Conservation (phyloP, 495 filamentous ascomycete species). For the Pseudomonodictys pantanalensis region DNA sequence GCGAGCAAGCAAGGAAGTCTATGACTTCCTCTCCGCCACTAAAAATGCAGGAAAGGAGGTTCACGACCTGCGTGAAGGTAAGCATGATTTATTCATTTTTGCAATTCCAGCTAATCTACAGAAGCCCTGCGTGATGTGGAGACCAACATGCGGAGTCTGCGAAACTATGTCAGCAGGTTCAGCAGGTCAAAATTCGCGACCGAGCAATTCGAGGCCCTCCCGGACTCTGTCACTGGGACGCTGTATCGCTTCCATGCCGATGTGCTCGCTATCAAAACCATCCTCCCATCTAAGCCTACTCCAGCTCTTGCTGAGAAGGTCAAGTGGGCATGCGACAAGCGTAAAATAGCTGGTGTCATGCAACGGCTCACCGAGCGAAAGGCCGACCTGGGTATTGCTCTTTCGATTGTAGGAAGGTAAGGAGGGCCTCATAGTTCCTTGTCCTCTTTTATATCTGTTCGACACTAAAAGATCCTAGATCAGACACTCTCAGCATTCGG, state of each 20-base stretch:
- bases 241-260: slow-evolving; percentile 2
- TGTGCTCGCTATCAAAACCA: neutral
- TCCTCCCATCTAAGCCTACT: slow-evolving; percentile 1
- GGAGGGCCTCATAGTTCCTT: too few species aligned
- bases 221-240: neutral
- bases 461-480: too few species aligned
- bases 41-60: slow-evolving; percentile 12
- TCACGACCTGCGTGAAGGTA: neutral
- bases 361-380: slow-evolving; percentile 5
- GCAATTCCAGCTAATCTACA: neutral
- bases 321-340: slow-evolving; percentile 7
- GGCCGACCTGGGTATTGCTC: neutral
- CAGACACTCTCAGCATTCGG: too few species aligned
- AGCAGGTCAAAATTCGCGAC: neutral
- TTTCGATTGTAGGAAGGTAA: neutral
- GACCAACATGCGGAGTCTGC: slow-evolving; percentile 3
- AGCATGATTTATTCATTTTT: neutral
- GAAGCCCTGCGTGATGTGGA: slow-evolving; percentile 9
- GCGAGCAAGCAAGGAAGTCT: slow-evolving; percentile 3
- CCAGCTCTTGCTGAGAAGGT: neutral
- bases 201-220: slow-evolving; percentile 5
- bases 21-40: slow-evolving; percentile 4
- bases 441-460: too few species aligned
- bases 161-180: slow-evolving; percentile 12
- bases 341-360: neutral